Base-by-base conservation (phyloP, 805 yeast species). In the Sugiyamaella floridensis region DNA sequence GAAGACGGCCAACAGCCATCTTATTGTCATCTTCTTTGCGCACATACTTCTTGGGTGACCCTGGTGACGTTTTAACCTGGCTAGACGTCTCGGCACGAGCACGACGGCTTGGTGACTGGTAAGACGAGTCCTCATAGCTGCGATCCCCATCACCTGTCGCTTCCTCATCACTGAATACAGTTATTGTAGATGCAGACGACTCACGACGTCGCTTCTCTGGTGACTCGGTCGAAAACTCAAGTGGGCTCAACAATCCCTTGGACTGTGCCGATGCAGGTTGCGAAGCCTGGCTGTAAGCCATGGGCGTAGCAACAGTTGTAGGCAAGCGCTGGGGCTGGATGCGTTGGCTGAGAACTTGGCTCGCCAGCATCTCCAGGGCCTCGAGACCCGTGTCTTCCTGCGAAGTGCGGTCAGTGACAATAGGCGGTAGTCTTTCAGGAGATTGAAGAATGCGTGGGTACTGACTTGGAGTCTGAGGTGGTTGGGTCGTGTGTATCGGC, bases 331-430 rank as follows among this genome's bases (percentile, higher is more conserved):
- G 42, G 18, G 47, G 16, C 45, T 52, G 44, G 43, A 55, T 49
- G 46, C 62, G 55, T 52, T 70, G 72, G 44, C 52, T 52, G 43
- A 78, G 61, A 0, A 76, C 81, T 57, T 79, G 83, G 43, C 79
- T 72, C 2, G 84, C 84, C 50, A 80, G 66, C 53, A 77, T 63
- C 12, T 82, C 84, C 46, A 80, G 65, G 0, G 83, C 77, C 44
- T 74, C 76, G 46, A 80, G 56, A 69, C 75, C 74, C 47, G 60
- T 61, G 44, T 52, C 60, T 14, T 32, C 37, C n/a, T 32, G 37
- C 12, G 37, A 32, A 4, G 37, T 4, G 37, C 37, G 37, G 37
- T 14, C 37, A 11, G 10, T 14, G n/a, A 11, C n/a, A 32, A 32
- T 32, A 14, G 37, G 37, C 9, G 37, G 37, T 11, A 32, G 37